Conservation (phyloP, 2,329 filamentous ascomycete species). For the Fusarium sp. region DNA sequence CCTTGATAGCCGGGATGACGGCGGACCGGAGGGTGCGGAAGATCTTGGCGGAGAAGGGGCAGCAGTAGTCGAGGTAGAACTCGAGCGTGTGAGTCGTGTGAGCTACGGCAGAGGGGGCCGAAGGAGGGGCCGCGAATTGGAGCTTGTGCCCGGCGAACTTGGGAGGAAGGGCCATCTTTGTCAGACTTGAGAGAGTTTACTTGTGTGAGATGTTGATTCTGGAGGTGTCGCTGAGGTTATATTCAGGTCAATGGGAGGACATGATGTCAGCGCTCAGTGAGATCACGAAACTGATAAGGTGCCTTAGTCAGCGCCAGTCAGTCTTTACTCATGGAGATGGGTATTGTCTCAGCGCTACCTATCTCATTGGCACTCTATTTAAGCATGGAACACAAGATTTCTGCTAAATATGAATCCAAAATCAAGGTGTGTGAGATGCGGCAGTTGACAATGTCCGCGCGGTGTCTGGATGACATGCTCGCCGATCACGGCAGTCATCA, state of each 20-base stretch:
- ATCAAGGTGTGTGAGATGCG: background rate
- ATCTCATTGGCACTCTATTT: background rate
- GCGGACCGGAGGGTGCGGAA: slow-evolving; percentile 80
- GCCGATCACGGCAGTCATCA: background rate
- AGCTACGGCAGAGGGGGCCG: slow-evolving; percentile 51
- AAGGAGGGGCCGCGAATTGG: slow-evolving; percentile 55
- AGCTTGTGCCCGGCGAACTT: slow-evolving; percentile 82
- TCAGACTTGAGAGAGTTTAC: background rate
- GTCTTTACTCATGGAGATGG: background rate
- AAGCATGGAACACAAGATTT: background rate
- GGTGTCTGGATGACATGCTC: background rate
- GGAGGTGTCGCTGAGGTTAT: slow-evolving; percentile 7
- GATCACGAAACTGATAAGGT: slow-evolving; percentile 20
- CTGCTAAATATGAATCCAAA: background rate
- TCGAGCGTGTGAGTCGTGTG: slow-evolving; percentile 70
- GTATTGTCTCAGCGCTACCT: background rate
- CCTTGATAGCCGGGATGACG: slow-evolving; percentile 73
- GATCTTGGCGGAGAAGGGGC: slow-evolving; percentile 75
- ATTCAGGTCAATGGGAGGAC: background rate
- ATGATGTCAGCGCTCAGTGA: slow-evolving; percentile 31
- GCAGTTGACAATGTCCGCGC: background rate
- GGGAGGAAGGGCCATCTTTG: slow-evolving; percentile 78
- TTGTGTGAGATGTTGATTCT: background rate
- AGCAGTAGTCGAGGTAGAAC: slow-evolving; percentile 89
- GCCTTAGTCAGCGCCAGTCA: slow-evolving; percentile 29